These are phyloP conservation scores for Gaertneriomyces sp. DNA, from an alignment of 192 early-diverging fungal species.

Conservation along the genomic window DNA sequence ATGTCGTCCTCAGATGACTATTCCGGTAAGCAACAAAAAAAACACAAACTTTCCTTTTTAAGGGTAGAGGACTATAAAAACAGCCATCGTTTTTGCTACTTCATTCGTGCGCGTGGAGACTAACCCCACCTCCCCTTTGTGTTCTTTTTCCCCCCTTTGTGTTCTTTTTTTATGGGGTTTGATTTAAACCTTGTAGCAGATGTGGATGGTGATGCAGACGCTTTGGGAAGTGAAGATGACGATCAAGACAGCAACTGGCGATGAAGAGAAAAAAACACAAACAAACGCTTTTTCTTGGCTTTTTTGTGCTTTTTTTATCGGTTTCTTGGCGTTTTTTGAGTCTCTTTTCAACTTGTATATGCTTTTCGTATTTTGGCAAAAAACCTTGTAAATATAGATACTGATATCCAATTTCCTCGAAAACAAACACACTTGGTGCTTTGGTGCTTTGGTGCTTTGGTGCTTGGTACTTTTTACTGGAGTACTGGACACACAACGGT, in stretches of 20 bases:
- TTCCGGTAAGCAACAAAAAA: neutral
- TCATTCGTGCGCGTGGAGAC: neutral
- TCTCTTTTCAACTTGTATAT: too few relatives aligned
- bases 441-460: too few relatives aligned
- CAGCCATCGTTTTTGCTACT: neutral
- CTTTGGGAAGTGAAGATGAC: constrained; percentile 14
- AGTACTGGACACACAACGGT: too few relatives aligned
- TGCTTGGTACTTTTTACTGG: too few relatives aligned
- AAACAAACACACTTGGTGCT: too few relatives aligned
- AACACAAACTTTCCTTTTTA: neutral
- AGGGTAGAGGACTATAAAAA: too few relatives aligned
- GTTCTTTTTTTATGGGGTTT: neutral
- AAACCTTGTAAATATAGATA: too few relatives aligned
- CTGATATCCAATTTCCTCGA: too few relatives aligned
- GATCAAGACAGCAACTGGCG: neutral
- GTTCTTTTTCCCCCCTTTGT: neutral
- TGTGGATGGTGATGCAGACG: constrained; percentile 17
- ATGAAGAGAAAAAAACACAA: too few relatives aligned
- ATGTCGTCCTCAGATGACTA: neutral
- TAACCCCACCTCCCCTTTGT: neutral
- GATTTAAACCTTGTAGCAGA: neutral
- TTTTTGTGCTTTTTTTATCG: constrained; percentile 1
- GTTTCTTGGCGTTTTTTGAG: neutral
- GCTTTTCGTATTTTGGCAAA: too few relatives aligned
- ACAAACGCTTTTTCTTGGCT: neutral